A percentile compares a stretch with the other conserved stretches of the same genome.
These are phyloP conservation scores for Prunella vulgaris DNA, from an alignment of 257 asterid species.

Conservation along the genomic window DNA sequence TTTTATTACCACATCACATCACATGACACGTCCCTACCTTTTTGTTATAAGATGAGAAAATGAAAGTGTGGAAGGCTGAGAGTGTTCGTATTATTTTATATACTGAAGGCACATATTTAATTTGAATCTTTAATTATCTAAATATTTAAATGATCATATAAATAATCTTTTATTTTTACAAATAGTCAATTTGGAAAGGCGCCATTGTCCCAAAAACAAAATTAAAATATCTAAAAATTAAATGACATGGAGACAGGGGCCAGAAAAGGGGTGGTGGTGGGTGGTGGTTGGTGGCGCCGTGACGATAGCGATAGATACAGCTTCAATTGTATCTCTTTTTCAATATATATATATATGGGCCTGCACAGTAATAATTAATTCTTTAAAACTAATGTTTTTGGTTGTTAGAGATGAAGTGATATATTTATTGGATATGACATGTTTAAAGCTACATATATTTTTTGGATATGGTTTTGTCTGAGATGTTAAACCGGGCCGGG, in stretches of 20 bases:
- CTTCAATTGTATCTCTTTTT: slow-evolving; percentile 8
- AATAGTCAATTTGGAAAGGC: background rate
- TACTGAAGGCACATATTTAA: background rate
- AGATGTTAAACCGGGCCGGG: too few species aligned
- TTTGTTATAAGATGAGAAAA: background rate
- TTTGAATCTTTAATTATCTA: background rate
- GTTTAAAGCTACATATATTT: background rate
- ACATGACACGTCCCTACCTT: too few species aligned
- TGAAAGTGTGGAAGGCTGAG: background rate
- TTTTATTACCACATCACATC: too few species aligned
- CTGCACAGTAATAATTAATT: background rate
- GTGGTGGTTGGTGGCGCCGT: slow-evolving; percentile 31
- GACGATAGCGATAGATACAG: slow-evolving; percentile 24
- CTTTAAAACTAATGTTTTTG: background rate
- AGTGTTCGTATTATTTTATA: background rate
- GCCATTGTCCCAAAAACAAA: background rate
- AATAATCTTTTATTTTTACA: background rate
- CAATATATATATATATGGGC: slow-evolving; percentile 1
- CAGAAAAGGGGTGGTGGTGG: slow-evolving; percentile 20
- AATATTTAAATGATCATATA: background rate
- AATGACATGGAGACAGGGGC: background rate
- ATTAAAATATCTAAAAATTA: background rate
- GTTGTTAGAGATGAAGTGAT: background rate
- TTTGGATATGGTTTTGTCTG: too few species aligned
- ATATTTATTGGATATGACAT: background rate